phyloP scores from a whole-genome alignment of 306 rosid species.

The Herpetospermum pedunculosum region DNA sequence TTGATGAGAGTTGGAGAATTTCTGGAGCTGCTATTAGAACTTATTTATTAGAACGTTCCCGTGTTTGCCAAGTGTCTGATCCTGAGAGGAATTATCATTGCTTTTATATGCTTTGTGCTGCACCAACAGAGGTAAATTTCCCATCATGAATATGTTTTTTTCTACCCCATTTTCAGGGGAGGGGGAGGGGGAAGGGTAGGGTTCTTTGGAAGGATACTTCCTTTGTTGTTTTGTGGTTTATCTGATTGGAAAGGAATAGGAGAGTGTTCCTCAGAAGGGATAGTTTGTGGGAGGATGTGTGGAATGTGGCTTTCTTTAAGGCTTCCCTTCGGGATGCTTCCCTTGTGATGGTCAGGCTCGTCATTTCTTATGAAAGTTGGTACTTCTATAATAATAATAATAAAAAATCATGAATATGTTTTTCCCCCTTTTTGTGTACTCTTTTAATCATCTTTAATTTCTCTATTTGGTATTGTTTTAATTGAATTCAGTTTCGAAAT shows the following conservation, averaged over 20 bases:
- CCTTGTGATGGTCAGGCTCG: background rate
- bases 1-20: slow-evolving; percentile 68
- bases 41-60: slow-evolving; percentile 79
- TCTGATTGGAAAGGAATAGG: background rate
- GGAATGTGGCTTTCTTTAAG: background rate
- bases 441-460: background rate
- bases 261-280: background rate
- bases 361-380: background rate
- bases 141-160: background rate
- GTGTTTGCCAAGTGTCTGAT: slow-evolving; percentile 96
- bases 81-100: slow-evolving; percentile 99
- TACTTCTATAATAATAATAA: background rate
- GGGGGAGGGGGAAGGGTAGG: background rate
- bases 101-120: slow-evolving; percentile 97
- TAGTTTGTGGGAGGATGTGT: background rate
- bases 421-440: background rate
- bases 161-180: background rate
- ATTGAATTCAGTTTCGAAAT: too few species aligned
- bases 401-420: background rate
- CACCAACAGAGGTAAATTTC: slow-evolving; percentile 59
- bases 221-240: background rate
- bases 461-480: background rate
- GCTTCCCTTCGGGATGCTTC: background rate
- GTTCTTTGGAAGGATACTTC: background rate
- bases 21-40: slow-evolving; percentile 99